phyloP scores from a whole-genome alignment of 202 grass and related monocot species.

The Alloteropsis angusta region DNA sequence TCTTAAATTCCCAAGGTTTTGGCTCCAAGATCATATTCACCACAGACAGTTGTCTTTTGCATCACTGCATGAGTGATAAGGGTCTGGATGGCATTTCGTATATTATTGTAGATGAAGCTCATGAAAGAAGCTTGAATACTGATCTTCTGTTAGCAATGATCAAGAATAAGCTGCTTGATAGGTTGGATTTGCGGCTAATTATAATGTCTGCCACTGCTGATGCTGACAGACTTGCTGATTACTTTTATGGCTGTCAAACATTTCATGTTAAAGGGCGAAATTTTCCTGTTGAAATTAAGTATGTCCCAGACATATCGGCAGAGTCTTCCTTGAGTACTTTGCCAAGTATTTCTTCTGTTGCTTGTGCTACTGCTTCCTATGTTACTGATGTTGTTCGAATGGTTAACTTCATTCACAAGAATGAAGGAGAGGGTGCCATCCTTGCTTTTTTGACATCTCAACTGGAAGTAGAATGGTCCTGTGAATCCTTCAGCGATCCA shows the following conservation, averaged over 20 bases:
- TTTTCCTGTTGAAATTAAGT: slow-evolving; percentile 92
- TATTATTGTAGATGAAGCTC: slow-evolving; percentile 89
- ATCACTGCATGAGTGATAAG: slow-evolving; percentile 63
- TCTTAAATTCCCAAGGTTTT: slow-evolving; percentile 41
- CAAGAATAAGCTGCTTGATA: slow-evolving; percentile 69
- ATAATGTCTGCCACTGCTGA: slow-evolving; percentile 95
- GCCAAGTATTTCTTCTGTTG: slow-evolving; percentile 16
- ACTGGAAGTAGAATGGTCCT: slow-evolving; percentile 84
- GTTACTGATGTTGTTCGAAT: slow-evolving; percentile 69
- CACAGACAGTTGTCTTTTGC: slow-evolving; percentile 77
- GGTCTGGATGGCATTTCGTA: slow-evolving; percentile 55
- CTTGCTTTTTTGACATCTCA: slow-evolving; percentile 96
- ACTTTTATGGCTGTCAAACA: slow-evolving; percentile 67
- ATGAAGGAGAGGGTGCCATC: slow-evolving; percentile 70
- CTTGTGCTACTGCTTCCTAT: slow-evolving; percentile 51
- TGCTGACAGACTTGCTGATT: slow-evolving; percentile 66
- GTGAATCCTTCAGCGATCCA: slow-evolving; percentile 68
- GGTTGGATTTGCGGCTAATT: slow-evolving; percentile 69
- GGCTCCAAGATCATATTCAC: slow-evolving; percentile 61
- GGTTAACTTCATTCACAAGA: slow-evolving; percentile 68
- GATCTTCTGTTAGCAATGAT: slow-evolving; percentile 90
- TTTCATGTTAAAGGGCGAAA: slow-evolving; percentile 64
- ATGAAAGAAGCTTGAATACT: slow-evolving; percentile 96
- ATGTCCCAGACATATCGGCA: slow-evolving; percentile 53
- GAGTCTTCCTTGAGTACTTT: slow-evolving; percentile 26